phyloP scores from a whole-genome alignment of 805 yeast genomes.

The Ogataea methylovora region DNA sequence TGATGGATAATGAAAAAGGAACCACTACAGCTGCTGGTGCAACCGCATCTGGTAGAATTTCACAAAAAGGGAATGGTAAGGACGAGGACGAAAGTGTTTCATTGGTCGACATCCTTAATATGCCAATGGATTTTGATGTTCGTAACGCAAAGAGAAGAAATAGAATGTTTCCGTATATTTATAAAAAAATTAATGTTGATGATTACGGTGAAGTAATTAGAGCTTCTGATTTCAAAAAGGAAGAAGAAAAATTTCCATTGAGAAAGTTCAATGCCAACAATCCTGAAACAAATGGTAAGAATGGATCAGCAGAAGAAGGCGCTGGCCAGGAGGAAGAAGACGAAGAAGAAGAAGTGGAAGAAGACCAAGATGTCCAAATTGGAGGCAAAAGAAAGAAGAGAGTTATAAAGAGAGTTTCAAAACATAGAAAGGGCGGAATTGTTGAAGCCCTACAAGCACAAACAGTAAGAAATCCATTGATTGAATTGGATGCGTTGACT shows the following conservation, averaged over 20 bases:
- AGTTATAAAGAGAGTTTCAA: constrained; percentile 9
- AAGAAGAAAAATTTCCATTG: constrained; percentile 35
- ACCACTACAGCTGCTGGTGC: constrained; percentile 3
- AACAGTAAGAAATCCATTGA: constrained; percentile 5
- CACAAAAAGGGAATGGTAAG: not conserved
- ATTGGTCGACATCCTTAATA: constrained; percentile 32
- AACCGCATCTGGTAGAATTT: not conserved
- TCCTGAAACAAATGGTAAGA: constrained; percentile 17
- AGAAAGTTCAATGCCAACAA: constrained; percentile 13
- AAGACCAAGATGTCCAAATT: constrained; percentile 14
- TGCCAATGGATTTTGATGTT: constrained; percentile 51
- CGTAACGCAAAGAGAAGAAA: constrained; percentile 39
- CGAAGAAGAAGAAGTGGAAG: constrained; percentile 13
- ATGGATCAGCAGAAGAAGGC: constrained; percentile 16
- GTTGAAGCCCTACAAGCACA: not conserved
- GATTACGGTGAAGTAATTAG: constrained; percentile 84
- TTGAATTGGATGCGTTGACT: constrained; percentile 40
- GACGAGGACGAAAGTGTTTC: constrained; percentile 15
- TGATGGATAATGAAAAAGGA: constrained; percentile 19
- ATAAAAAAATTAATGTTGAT: constrained; percentile 55
- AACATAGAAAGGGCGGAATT: constrained; percentile 18
- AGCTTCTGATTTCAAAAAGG: constrained; percentile 51
- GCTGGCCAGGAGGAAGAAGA: constrained; percentile 12
- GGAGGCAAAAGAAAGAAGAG: constrained; percentile 15
- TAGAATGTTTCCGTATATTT: constrained; percentile 72